These are phyloP conservation scores for Herpetomonas tarakana DNA, from an alignment of 208 protist species.

Conservation along the genomic window DNA sequence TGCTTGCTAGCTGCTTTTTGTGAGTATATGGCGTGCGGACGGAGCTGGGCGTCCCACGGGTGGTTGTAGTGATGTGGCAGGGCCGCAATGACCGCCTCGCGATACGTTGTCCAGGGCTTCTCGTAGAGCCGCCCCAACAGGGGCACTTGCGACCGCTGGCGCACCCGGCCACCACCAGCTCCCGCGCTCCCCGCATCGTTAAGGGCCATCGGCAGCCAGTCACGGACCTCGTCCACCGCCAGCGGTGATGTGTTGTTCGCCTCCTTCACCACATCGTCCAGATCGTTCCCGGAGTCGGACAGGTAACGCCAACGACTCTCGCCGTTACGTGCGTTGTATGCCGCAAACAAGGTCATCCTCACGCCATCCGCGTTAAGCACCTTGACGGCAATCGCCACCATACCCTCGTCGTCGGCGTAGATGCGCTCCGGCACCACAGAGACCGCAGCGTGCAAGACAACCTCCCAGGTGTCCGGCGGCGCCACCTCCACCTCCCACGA, in stretches of 20 bases:
- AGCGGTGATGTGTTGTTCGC: conserved; percentile 9
- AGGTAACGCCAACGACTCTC: conserved; percentile 69
- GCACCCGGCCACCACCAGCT: neutral
- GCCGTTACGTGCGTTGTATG: conserved; percentile 69
- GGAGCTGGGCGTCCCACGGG: conserved; percentile 74
- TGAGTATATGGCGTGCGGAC: conserved; percentile 67
- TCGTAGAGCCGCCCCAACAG: conserved; percentile 22
- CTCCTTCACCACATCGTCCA: conserved; percentile 60
- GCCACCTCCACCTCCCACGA: conserved; percentile 43
- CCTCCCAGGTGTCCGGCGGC: conserved; percentile 12
- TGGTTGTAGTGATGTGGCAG: conserved; percentile 84
- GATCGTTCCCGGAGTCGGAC: conserved; percentile 62
- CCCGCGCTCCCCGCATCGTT: neutral
- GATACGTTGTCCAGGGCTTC: conserved; percentile 76
- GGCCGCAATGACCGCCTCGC: conserved; percentile 67
- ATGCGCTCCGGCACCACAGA: conserved; percentile 75
- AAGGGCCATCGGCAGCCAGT: neutral
- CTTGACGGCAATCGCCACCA: conserved; percentile 51
- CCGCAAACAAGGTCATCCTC: conserved; percentile 57
- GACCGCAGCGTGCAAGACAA: conserved; percentile 51
- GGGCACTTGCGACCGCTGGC: neutral
- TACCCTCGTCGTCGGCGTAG: conserved; percentile 69
- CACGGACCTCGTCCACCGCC: conserved; percentile 6
- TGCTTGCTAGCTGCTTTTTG: conserved; percentile 33
- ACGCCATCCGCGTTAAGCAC: conserved; percentile 22